These are phyloP conservation scores for Cladobotryum protrusum DNA, from an alignment of 2,329 filamentous ascomycete genomes.

Conservation along the genomic window DNA sequence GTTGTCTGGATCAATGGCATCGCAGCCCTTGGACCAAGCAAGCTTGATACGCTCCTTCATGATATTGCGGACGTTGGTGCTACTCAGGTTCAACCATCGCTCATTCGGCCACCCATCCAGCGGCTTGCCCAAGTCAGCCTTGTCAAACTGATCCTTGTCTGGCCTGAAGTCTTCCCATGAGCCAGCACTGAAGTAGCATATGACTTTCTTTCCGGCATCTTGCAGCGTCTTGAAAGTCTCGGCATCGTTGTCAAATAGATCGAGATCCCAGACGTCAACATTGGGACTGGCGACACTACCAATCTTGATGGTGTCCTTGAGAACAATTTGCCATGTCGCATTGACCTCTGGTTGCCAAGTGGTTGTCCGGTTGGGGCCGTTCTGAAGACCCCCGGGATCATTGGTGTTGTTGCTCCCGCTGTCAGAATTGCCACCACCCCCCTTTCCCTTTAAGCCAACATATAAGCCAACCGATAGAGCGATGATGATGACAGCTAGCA, in stretches of 20 bases:
- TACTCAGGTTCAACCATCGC: constrained; percentile 57
- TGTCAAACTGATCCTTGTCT: constrained; percentile 50
- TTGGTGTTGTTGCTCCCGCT: constrained; percentile 15
- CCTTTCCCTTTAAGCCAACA: constrained; percentile 39
- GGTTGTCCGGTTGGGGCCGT: constrained; percentile 21
- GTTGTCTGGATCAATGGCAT: constrained; percentile 67
- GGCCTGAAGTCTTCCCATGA: constrained; percentile 59
- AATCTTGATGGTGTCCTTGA: constrained; percentile 39
- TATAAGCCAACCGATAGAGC: constrained; percentile 50
- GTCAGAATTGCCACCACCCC: constrained; percentile 14
- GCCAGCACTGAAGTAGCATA: constrained; percentile 72
- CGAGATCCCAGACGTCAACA: constrained; percentile 43
- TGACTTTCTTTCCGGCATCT: constrained; percentile 52
- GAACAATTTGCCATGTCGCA: constrained; percentile 56
- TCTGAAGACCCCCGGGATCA: constrained; percentile 9
- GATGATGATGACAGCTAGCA: constrained; percentile 26
- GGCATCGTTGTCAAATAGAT: constrained; percentile 49
- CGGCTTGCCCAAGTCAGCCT: constrained; percentile 49
- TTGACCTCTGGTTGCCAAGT: constrained; percentile 49
- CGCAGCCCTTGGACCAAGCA: constrained; percentile 56
- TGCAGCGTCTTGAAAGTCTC: constrained; percentile 47
- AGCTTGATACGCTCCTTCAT: constrained; percentile 56
- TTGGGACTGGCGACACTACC: constrained; percentile 36
- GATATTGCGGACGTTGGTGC: constrained; percentile 53
- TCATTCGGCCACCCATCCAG: constrained; percentile 62